Evolutionary conservation across 2,329 filamentous ascomycete species (phyloP).

Genomic region (Aspergillus sergii): DNA sequence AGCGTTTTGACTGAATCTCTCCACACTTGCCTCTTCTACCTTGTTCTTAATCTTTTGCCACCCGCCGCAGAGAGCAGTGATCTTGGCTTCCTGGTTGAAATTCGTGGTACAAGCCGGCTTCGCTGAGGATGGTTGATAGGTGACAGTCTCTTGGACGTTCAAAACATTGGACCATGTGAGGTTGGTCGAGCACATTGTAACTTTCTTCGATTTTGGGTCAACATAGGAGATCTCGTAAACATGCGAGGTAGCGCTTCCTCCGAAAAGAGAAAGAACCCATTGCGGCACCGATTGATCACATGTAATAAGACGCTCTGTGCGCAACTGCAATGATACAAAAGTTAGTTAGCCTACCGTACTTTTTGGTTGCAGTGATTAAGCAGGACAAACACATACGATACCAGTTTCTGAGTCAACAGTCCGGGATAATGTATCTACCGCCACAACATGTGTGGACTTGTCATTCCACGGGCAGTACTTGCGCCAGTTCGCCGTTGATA

Average conservation of each 20-base stretch:
- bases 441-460: constrained; percentile 94
- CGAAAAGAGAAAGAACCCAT: constrained; percentile 74
- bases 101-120: constrained; percentile 64
- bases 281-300: constrained; percentile 52
- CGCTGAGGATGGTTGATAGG: constrained; percentile 68
- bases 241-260: constrained; percentile 77
- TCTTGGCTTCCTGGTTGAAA: constrained; percentile 87
- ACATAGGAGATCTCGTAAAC: constrained; percentile 97
- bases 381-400: constrained; percentile 57
- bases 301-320: constrained; percentile 68
- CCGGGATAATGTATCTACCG: constrained; percentile 88
- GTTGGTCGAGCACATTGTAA: constrained; percentile 97
- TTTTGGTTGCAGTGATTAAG: not conserved
- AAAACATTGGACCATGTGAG: constrained; percentile 90
- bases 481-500: constrained; percentile 95
- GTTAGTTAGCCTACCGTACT: constrained; percentile 15
- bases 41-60: constrained; percentile 97
- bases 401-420: constrained; percentile 64
- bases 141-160: constrained; percentile 88
- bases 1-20: constrained; percentile 89
- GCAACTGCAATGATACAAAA: constrained; percentile 51
- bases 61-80: constrained; percentile 91
- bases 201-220: constrained; percentile 76
- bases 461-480: constrained; percentile 99
- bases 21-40: constrained; percentile 89